These are phyloP conservation scores for Penicillium samsonianum DNA, from an alignment of 495 filamentous ascomycete species.

Conservation along the genomic window DNA sequence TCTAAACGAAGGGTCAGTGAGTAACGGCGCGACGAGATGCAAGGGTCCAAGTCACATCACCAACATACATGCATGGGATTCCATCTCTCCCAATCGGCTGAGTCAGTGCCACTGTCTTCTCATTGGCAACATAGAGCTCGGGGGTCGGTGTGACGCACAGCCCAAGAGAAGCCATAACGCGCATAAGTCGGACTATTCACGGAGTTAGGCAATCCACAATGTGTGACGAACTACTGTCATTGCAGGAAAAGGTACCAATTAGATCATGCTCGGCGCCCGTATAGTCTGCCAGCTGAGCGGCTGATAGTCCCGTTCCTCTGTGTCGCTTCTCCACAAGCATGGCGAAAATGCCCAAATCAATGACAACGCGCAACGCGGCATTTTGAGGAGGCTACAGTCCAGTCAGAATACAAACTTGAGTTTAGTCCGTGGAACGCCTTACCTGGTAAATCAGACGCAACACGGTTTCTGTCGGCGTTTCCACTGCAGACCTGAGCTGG, in stretches of 20 bases:
- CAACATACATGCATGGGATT: conserved; percentile 41
- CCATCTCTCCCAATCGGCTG: conserved; percentile 42
- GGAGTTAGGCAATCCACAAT: conserved; percentile 6
- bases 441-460: conserved; percentile 45
- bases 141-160: conserved; percentile 28
- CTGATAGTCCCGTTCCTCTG: conserved; percentile 28
- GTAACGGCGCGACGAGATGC: background rate
- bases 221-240: background rate
- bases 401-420: conserved; percentile 1
- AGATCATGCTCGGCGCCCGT: conserved; percentile 36
- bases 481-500: conserved; percentile 32
- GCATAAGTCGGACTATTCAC: conserved; percentile 41
- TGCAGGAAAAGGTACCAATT: conserved; percentile 28
- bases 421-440: background rate
- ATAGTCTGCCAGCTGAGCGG: conserved; percentile 25
- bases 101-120: conserved; percentile 36
- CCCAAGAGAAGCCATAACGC: conserved; percentile 38
- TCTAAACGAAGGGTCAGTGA: conserved; percentile 16
- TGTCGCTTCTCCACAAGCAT: conserved; percentile 29
- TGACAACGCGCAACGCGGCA: conserved; percentile 38
- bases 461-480: conserved; percentile 40
- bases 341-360: conserved; percentile 38
- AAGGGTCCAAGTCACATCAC: background rate
- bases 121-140: conserved; percentile 34
- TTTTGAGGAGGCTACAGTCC: conserved; percentile 42